A percentile compares a stretch with the other conserved stretches of the same genome.
Evolutionary conservation across 768 basidiomycete species (phyloP).

Genomic region (Psilocybe tampanensis): DNA sequence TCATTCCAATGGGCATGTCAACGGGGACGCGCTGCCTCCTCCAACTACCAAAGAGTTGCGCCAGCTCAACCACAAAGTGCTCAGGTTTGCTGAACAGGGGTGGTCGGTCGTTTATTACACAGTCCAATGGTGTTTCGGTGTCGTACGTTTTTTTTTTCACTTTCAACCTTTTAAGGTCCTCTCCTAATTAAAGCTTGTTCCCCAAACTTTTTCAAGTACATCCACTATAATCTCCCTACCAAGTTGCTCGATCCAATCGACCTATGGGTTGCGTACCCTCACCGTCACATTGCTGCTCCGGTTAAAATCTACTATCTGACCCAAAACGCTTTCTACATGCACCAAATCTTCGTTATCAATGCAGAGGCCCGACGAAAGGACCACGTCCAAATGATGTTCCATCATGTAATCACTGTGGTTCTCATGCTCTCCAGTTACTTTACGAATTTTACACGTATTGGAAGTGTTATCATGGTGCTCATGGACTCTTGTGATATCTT

Average conservation of each 20-base stretch:
- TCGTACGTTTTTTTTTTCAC: conserved; percentile 59
- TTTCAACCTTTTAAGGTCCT: conserved; percentile 10
- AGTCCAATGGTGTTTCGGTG: conserved; percentile 73
- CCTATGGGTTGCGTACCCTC: conserved; percentile 84
- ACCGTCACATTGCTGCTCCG: conserved; percentile 74
- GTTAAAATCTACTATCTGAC: conserved; percentile 90
- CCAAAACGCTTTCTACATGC: conserved; percentile 87
- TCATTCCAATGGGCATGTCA: conserved; percentile 16
- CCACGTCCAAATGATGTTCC: conserved; percentile 94
- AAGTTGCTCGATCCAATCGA: conserved; percentile 60
- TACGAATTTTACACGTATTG: conserved; percentile 85
- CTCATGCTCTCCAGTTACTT: conserved; percentile 81
- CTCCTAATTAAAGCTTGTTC: conserved; percentile 10
- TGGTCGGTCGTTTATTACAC: conserved; percentile 87
- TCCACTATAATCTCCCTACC: conserved; percentile 74
- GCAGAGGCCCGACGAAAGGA: conserved; percentile 92
- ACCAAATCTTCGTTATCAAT: conserved; percentile 91
- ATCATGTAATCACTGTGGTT: conserved; percentile 87
- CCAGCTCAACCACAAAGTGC: conserved; percentile 68
- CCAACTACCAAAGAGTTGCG: conserved; percentile 51
- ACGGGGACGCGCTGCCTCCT: conserved; percentile 27
- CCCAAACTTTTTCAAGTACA: conserved; percentile 56
- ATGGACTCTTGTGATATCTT: conserved; percentile 97
- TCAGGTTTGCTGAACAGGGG: conserved; percentile 94
- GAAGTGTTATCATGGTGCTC: conserved; percentile 85